Evolutionary conservation across 2,329 filamentous ascomycete genomes (phyloP), one percentile per base, ranked within the genome.

Genomic region (Leptographium lundbergii): DNA sequence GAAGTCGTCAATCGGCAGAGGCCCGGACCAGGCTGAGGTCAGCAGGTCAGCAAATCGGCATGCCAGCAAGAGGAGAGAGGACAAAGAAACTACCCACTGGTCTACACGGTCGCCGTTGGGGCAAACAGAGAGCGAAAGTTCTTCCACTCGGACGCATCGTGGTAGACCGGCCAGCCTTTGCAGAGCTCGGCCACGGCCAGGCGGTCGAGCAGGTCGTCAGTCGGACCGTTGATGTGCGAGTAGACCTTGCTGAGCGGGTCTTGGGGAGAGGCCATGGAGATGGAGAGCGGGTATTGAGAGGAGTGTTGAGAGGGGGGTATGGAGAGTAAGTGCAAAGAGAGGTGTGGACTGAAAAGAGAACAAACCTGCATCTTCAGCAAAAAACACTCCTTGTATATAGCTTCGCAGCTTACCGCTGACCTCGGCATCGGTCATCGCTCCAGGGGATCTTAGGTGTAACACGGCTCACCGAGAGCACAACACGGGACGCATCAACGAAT

Each of bases 111-210:
- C 4, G 76, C 76, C 17, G 76, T 72, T 14, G 74, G 68, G 56
- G 72, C 69, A 63, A 80, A 79, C 13, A 80, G 67, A 1, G 70
- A 71, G 61, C 75, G 74, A 63, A 76, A 79, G 69, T 79, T 79
- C 67, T 72, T 71, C 61, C 77, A 80, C 65, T 80, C 77, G 1
- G 76, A 78, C 13, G 76, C 72, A 61, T 80, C 77, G 36, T 77
- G 73, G 66, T 80, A 80, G 45, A 80, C 73, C 2, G 77, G 76
- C 77, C 77, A 80, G 52, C 77, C 77, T 65, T 77, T 78, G 69
- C 76, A 78, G n/a, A 80, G 68, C 66, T 80, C 77, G 1, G 75
- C 71, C 9, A 80, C 71, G 59, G 71, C 71, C 25, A 77, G 66
- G 25, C 77, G 73, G 60, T 76, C 71, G 17, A 78, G 69, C 4